Conservation (phyloP, 192 early-diverging fungal genomes). For the Coemansia sp. region DNA sequence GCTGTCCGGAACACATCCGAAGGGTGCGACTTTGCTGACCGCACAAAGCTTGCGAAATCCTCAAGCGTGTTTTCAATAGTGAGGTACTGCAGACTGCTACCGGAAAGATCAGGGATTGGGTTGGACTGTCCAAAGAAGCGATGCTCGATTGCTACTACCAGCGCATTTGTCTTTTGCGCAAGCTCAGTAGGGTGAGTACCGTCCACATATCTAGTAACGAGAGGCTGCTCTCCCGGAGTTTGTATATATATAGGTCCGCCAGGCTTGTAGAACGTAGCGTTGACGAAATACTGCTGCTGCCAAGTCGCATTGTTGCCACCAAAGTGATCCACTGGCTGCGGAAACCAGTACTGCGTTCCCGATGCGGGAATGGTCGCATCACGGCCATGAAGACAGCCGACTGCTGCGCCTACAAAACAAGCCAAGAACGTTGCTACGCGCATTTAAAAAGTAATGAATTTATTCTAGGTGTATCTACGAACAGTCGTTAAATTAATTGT, state of each 20-base stretch:
- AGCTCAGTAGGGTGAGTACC: constrained; percentile 27
- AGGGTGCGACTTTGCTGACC: constrained; percentile 14
- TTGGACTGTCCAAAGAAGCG: constrained; percentile 61
- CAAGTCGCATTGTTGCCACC: constrained; percentile 20
- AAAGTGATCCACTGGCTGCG: constrained; percentile 46
- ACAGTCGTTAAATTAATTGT: not conserved
- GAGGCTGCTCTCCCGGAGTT: constrained; percentile 31
- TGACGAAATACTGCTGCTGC: constrained; percentile 45
- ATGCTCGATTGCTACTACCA: constrained; percentile 61
- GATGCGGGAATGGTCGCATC: constrained; percentile 4
- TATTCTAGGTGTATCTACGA: not conserved
- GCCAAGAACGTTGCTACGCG: not conserved
- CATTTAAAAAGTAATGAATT: not conserved
- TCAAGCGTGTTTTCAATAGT: constrained; percentile 36
- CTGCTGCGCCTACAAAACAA: not conserved
- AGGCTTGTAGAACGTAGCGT: constrained; percentile 35
- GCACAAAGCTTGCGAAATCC: constrained; percentile 37
- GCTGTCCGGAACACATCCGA: constrained; percentile 12
- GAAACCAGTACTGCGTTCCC: constrained; percentile 23
- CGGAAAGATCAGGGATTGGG: constrained; percentile 44
- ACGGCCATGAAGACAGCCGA: too few species aligned
- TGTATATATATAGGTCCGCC: constrained; percentile 44
- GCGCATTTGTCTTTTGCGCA: constrained; percentile 55
- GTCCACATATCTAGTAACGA: constrained; percentile 21
- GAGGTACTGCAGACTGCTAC: constrained; percentile 28